Conservation (phyloP, 805 yeast genomes). For the Zygotorulaspora danielsina region DNA sequence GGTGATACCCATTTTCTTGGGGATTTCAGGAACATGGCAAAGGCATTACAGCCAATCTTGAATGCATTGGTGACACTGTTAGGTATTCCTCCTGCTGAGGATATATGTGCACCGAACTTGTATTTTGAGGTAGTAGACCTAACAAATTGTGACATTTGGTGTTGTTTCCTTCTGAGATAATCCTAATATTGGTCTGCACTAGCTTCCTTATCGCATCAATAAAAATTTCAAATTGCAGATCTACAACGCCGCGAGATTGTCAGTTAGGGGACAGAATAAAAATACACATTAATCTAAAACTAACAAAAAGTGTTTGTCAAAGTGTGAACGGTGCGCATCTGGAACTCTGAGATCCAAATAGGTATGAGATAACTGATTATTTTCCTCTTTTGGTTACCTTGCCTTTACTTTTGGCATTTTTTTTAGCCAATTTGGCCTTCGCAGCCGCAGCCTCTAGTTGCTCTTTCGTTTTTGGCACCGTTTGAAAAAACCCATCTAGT, state of each 20-base stretch:
- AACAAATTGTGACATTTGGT: conserved; percentile 35
- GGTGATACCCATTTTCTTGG: conserved; percentile 93
- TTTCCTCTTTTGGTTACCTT: conserved; percentile 27
- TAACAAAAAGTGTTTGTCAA: background rate
- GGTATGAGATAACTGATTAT: too few relatives aligned
- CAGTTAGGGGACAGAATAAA: background rate
- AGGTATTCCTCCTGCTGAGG: conserved; percentile 74
- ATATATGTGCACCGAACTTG: conserved; percentile 88
- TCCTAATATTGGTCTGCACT: too few relatives aligned
- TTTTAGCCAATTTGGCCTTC: conserved; percentile 31
- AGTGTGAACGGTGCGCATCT: too few relatives aligned
- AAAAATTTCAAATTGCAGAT: too few relatives aligned
- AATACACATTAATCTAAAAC: background rate
- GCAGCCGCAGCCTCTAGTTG: conserved; percentile 37
- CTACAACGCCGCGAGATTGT: too few relatives aligned
- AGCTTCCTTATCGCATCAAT: too few relatives aligned
- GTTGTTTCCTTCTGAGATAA: background rate
- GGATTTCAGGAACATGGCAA: conserved; percentile 85
- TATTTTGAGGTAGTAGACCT: conserved; percentile 43
- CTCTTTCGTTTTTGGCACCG: conserved; percentile 49
- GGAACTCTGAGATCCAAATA: too few relatives aligned
- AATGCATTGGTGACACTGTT: conserved; percentile 60
- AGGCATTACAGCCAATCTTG: conserved; percentile 59
- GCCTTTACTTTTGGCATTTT: conserved; percentile 19
- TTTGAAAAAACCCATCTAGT: conserved; percentile 85